These are phyloP conservation scores for Aspergillus melleus DNA, from an alignment of 2,329 filamentous ascomycete genomes.

Conservation along the genomic window DNA sequence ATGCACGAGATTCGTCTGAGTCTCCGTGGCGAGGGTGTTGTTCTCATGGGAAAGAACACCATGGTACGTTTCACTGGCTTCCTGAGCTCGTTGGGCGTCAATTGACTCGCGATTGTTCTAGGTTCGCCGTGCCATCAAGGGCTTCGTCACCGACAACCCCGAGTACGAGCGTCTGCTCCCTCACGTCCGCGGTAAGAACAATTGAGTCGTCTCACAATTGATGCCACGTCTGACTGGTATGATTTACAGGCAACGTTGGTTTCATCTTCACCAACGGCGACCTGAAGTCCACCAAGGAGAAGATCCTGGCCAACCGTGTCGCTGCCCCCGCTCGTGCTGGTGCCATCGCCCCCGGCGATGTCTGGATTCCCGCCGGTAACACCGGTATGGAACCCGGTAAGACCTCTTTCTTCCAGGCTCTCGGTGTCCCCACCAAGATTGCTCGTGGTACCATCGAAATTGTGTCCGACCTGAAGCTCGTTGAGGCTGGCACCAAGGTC, in stretches of 20 bases:
- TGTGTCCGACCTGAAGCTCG: conserved; percentile 94
- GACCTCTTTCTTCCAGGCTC: conserved; percentile 99
- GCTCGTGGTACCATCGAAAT: conserved; percentile 99
- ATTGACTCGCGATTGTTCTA: conserved; percentile 35
- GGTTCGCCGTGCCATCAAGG: conserved; percentile 96
- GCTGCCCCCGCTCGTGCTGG: conserved; percentile 97
- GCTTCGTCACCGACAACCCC: conserved; percentile 83
- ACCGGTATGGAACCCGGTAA: conserved; percentile 99
- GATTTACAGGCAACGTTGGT: conserved; percentile 78
- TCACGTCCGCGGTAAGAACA: conserved; percentile 71
- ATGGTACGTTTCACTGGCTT: conserved; percentile 65
- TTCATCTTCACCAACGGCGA: conserved; percentile 99
- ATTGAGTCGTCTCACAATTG: not conserved
- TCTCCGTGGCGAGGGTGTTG: conserved; percentile 87
- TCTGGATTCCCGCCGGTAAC: conserved; percentile 96
- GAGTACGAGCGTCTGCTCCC: conserved; percentile 98
- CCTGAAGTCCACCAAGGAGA: conserved; percentile 87
- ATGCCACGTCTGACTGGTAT: not conserved
- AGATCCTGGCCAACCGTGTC: conserved; percentile 96
- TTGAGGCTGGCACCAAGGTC: conserved; percentile 90
- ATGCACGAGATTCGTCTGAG: conserved; percentile 99
- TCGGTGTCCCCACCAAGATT: conserved; percentile 99
- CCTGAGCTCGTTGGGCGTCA: not conserved
- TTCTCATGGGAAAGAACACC: conserved; percentile 99
- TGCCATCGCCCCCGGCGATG: conserved; percentile 89